These are phyloP conservation scores for Zygosaccharomyces pseudorouxii DNA, from an alignment of 805 yeast genomes.

Conservation along the genomic window DNA sequence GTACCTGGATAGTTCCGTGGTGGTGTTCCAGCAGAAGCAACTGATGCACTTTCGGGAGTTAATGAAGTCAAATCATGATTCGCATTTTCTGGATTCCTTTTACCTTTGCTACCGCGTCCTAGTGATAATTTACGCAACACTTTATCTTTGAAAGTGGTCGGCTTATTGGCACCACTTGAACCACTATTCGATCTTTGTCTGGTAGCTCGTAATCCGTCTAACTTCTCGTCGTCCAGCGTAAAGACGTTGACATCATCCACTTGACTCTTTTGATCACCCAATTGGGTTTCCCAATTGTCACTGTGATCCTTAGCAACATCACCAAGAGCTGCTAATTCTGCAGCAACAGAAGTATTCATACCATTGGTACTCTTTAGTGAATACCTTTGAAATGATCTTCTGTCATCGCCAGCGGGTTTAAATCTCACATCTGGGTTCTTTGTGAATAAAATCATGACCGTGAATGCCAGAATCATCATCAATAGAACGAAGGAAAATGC, in stretches of 20 bases:
- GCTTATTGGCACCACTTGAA: slow-evolving; percentile 8
- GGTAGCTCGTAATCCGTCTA: slow-evolving; percentile 12
- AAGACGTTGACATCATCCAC: slow-evolving; percentile 7
- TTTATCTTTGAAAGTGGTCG: slow-evolving; percentile 23
- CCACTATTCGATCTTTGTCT: slow-evolving; percentile 13
- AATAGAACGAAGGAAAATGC: slow-evolving; percentile 76
- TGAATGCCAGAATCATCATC: slow-evolving; percentile 62
- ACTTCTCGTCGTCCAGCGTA: slow-evolving; percentile 18
- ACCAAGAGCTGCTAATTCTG: slow-evolving; percentile 70
- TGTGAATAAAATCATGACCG: slow-evolving; percentile 57
- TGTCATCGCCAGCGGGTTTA: slow-evolving; percentile 85
- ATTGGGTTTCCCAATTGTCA: slow-evolving; percentile 66
- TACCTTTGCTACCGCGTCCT: slow-evolving; percentile 10
- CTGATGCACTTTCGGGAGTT: slow-evolving; percentile 14
- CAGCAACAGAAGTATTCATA: slow-evolving; percentile 34
- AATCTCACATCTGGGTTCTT: slow-evolving; percentile 87
- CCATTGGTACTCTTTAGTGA: slow-evolving; percentile 33
- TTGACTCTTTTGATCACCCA: slow-evolving; percentile 25
- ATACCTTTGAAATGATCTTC: slow-evolving; percentile 75
- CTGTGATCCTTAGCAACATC: slow-evolving; percentile 78
- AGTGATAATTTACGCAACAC: slow-evolving; percentile 24
- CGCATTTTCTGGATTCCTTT: slow-evolving; percentile 4
- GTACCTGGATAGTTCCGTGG: slow-evolving; percentile 26
- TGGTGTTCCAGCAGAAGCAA: slow-evolving; percentile 7
- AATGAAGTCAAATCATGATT: slow-evolving; percentile 10